Base-by-base conservation (phyloP, 768 basidiomycete species). In the Podaxis carcinomalis region DNA sequence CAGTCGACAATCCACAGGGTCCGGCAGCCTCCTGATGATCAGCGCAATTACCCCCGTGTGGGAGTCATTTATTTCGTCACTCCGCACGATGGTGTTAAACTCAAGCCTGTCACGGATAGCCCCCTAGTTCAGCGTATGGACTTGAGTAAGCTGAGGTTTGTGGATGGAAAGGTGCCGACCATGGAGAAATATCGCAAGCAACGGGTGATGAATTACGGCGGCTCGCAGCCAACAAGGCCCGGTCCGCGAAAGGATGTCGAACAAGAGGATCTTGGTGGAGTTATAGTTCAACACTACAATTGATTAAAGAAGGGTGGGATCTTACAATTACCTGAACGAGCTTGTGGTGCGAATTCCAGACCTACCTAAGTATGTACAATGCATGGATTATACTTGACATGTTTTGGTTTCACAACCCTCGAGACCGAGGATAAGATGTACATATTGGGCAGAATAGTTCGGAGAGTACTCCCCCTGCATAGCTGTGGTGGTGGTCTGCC, bases 1-100 rank as follows among this genome's bases (percentile, higher is more conserved):
- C 75, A 74, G 14, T 77, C 76, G 14, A 81, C 80, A 0, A 80
- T 81, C 51, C 81, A 83, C 67, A 62, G 69, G 47, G 82, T 84
- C 23, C 70, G 77, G 36, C 81, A 81, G 61, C 82, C 81, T 2
- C 82, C 82, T 4, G 56, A 60, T 0, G 80, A 81, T 63, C 82
- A 84, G 63, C 74, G 70, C 7, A 70, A 68, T 27, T 68, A 70
- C 47, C 68, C 76, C 6, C 78, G 82, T n/a, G 71, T 83, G 1
- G 80, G 82, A 10, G 72, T 75, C 4, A 80, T 80, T 65, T 81
- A 80, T 64, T 82, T 84, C 61, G 67, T 67, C 16, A 68, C 78
- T 63, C 66, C 77, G 2, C 72, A 82, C 63, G 81, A 83, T 65
- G 68, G 77, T 35, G 73, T 78, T 16, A 70, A 67, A 46, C 71